Base-by-base conservation (phyloP, 306 rosid species). In the Sophora flavescens region DNA sequence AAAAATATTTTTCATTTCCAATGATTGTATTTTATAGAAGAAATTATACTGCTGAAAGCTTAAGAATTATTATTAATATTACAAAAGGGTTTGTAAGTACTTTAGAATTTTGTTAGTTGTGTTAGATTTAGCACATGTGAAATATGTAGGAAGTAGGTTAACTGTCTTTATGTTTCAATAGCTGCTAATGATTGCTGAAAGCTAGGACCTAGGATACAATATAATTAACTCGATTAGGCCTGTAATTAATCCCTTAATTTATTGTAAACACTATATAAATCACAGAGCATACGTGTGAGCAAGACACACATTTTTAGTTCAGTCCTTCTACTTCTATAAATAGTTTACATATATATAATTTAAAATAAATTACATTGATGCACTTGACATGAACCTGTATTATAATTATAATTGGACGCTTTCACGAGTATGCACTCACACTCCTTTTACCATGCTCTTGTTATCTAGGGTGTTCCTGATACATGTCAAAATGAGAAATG, bases 361-460 rank as follows among this genome's bases (percentile, higher is more conserved):
- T 22, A 22, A 68, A 47, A 45, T 45, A 48, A 68, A 30, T 30
- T 48, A 68, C 60, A 68, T n/a, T n/a, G 73, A 36, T 28, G 44
- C 73, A 45, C 41, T 44, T 13, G 26, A 45, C 1, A 22, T 22
- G 22, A 0, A 48, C 2, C 50, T 2, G 13, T 17, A 50, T 28
- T 48, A 8, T 15, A 8, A 30, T 9, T 33, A 70, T 35, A 35
- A 52, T 8, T 0, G 3, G 10, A 70, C 38, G 33, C 51, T 50
- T 52, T 47, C 28, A 47, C 14, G 5, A 67, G 8, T 67, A 13
- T 45, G 72, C 26, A 67, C 5, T 68, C 42, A 4, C 11, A 41
- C 17, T 66, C 9, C 5, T 30, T 51, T 69, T n/a, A 51, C 14
- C 61, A 11, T 15, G 9, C 48, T 50, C 14, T 39, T 63, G 58